A percentile compares a stretch with the other conserved stretches of the same genome.
Conservation (phyloP, 495 filamentous ascomycete genomes). For the Penicillium bialowiezense region DNA sequence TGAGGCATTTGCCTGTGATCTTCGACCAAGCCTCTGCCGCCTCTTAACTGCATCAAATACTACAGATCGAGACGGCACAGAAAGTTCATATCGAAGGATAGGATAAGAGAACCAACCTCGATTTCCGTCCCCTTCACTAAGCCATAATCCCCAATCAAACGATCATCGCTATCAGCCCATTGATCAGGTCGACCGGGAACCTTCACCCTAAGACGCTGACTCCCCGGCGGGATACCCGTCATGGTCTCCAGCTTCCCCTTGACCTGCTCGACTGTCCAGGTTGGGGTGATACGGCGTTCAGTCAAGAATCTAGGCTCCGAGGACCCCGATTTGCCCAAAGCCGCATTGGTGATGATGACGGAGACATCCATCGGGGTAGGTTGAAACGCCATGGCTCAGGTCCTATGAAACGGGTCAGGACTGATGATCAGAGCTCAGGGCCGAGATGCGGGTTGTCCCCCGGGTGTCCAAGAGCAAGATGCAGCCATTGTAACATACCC, state of each 20-base stretch:
- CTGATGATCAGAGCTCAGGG: no score
- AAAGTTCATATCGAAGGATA: not conserved
- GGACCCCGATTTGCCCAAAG: conserved; percentile 62
- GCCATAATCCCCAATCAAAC: conserved; percentile 36
- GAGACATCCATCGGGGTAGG: conserved; percentile 75
- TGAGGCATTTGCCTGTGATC: no score
- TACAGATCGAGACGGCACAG: no score
- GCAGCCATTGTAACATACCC: no score
- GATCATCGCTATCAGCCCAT: conserved; percentile 39
- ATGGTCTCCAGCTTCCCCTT: conserved; percentile 90
- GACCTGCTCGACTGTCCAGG: conserved; percentile 84
- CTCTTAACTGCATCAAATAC: no score
- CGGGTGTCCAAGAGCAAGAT: no score
- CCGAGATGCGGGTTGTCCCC: no score
- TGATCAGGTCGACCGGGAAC: conserved; percentile 33
- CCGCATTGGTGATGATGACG: conserved; percentile 76
- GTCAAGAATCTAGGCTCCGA: conserved; percentile 71
- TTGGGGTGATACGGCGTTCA: conserved; percentile 86
- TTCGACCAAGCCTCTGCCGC: no score
- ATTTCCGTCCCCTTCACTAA: conserved; percentile 43
- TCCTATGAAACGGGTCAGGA: not conserved
- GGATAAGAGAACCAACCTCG: conserved; percentile 32
- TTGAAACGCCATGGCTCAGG: conserved; percentile 42
- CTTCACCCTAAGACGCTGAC: conserved; percentile 62
- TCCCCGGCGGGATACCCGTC: conserved; percentile 82